Conservation (phyloP, 225 moss, liverwort and hornwort species). For the Lunularia cruciata region DNA sequence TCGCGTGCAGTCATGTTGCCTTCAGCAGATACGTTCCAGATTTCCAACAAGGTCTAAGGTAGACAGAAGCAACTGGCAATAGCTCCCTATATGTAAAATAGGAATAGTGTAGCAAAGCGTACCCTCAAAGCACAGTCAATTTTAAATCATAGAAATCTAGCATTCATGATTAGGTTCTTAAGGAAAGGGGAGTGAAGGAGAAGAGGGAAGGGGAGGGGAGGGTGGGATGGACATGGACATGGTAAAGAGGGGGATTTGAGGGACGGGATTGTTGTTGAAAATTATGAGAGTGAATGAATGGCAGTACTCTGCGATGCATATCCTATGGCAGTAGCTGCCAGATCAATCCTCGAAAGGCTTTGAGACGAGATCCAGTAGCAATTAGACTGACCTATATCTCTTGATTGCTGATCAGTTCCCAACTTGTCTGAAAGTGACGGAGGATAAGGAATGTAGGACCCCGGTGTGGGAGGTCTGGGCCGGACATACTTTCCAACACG, state of each 20-base stretch:
- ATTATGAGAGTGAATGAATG: background rate
- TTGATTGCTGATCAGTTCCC: conserved; percentile 37
- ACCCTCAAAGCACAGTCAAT: too few relatives aligned
- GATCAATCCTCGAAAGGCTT: background rate
- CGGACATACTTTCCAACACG: conserved; percentile 35
- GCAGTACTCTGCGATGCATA: background rate
- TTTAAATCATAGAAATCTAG: too few relatives aligned
- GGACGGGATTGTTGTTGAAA: background rate
- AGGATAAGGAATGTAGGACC: conserved; percentile 22
- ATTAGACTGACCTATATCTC: conserved; percentile 35
- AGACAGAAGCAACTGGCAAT: too few relatives aligned
- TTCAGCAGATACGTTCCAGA: too few relatives aligned
- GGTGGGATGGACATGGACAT: background rate
- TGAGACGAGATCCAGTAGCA: conserved; percentile 7
- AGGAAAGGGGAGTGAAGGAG: background rate
- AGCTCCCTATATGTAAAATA: too few relatives aligned
- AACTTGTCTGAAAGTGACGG: conserved; percentile 25
- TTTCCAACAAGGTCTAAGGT: too few relatives aligned
- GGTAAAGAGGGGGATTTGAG: background rate
- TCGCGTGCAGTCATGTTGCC: too few relatives aligned
- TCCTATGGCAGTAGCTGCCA: conserved; percentile 6
- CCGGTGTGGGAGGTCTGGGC: conserved; percentile 24
- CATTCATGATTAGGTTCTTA: background rate
- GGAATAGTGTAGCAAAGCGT: too few relatives aligned
- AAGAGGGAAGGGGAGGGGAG: background rate